phyloP scores from a whole-genome alignment of 169 alveolate genomes.

The Cryptosporidium andersoni region DNA sequence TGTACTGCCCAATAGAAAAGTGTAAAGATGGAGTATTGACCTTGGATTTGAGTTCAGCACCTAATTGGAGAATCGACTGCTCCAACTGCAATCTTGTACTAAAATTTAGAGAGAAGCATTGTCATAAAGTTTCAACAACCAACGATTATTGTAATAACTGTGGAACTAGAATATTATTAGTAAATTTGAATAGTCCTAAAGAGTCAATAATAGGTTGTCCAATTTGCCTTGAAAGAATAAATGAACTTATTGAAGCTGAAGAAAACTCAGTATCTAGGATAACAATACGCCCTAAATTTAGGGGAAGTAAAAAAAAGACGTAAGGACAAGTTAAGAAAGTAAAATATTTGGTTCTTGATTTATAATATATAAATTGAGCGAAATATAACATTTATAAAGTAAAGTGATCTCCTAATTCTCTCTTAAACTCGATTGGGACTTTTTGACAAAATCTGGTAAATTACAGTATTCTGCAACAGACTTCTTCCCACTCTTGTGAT shows the following conservation, averaged over 20 bases:
- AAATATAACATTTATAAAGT: neutral
- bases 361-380: neutral
- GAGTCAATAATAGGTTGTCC: conserved; percentile 32
- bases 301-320: neutral
- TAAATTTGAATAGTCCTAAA: neutral
- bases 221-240: conserved; percentile 25
- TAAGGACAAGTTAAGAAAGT: neutral
- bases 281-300: neutral
- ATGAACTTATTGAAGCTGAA: neutral
- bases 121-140: neutral
- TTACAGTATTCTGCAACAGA: conserved; percentile 53
- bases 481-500: conserved; percentile 58
- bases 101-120: neutral
- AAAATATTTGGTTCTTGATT: neutral
- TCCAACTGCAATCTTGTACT: conserved; percentile 10
- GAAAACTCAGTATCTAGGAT: neutral
- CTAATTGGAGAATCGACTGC: conserved; percentile 60
- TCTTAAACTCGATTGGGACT: conserved; percentile 6
- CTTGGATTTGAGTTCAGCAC: conserved; percentile 20
- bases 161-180: conserved; percentile 34
- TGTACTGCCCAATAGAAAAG: conserved; percentile 42
- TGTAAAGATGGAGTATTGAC: conserved; percentile 51
- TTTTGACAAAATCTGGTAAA: conserved; percentile 35
- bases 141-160: conserved; percentile 3
- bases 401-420: neutral